Base-by-base conservation (phyloP, 345 rosid species). In the Eucalyptus polyanthemos region DNA sequence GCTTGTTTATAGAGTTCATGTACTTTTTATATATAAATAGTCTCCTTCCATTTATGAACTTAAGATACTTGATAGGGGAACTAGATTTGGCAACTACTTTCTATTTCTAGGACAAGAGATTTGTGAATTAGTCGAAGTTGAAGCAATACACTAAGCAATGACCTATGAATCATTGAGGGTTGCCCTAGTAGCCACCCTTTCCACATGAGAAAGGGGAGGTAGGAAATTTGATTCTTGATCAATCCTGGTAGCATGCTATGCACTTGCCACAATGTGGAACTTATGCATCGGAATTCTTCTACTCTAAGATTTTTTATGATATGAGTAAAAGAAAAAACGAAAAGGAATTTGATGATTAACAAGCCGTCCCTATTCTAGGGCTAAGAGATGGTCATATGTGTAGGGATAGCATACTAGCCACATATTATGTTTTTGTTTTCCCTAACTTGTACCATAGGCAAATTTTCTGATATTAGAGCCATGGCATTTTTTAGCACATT, bases 241-340 rank as follows among this genome's bases (percentile, higher is more conserved):
- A 56, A 24, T 56, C 27, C 3, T 24, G 1, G 29, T 24, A 9
- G 62, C 25, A 56, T 56, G 29, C 6, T 56, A 22, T 56, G 29
- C 62, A 56, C 62, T 56, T 56, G 6, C 2, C 62, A 56, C 13
- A 22, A 24, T 56, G 13, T 56, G 29, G 27, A 56, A 56, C 62
- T 10, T 56, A 5, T 56, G 29, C 62, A 24, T 56, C 0, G 0
- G 2, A 56, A 22, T 56, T 56, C 1, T 24, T 0, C 6, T 56
- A 24, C 62, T 56, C 27, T 56, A 56, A 24, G 2, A 1, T 53
- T 53, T 53, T 53, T 53, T 53, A 19, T 19, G 56, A 53, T 16
- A 51, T 53, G 56, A 53, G 56, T 53, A 19, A 53, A 53, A 53
- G 8, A 53, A 53, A 19, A 51, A 17, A 53, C 2, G 10, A 53